Evolutionary conservation across 2,329 filamentous ascomycete genomes (phyloP).

Genomic region (Keithomyces neogunnii): DNA sequence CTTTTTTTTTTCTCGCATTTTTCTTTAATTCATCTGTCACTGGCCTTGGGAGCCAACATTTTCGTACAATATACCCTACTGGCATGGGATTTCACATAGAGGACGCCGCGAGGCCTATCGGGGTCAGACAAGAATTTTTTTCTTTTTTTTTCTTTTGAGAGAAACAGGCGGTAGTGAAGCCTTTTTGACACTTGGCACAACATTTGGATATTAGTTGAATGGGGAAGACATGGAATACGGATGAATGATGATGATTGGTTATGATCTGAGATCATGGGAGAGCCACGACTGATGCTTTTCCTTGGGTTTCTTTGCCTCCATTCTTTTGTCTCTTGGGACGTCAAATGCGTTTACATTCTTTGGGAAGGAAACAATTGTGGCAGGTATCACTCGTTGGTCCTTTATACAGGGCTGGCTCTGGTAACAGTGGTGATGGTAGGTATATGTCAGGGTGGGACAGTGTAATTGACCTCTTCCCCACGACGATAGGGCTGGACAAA

Average conservation of each 20-base stretch:
- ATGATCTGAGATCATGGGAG: neutral
- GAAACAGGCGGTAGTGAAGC: slow-evolving; percentile 2
- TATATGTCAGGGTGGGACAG: neutral
- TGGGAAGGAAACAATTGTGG: neutral
- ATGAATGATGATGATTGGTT: slow-evolving; percentile 2
- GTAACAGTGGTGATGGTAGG: neutral
- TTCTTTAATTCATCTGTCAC: neutral
- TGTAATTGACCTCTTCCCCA: too few species aligned
- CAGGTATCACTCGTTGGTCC: neutral
- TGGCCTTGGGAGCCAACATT: slow-evolving; percentile 6
- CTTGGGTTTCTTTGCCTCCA: neutral
- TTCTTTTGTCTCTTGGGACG: neutral
- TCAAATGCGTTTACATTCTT: neutral
- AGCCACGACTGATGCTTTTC: slow-evolving; percentile 3
- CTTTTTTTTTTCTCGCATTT: slow-evolving; percentile 14
- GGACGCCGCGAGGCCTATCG: slow-evolving; percentile 31
- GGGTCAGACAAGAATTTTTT: slow-evolving; percentile 1
- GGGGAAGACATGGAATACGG: neutral
- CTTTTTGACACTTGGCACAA: slow-evolving; percentile 4
- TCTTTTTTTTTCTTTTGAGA: neutral
- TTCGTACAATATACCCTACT: slow-evolving; percentile 21
- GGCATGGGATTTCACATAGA: slow-evolving; percentile 26
- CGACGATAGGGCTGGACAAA: neutral
- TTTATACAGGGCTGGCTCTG: neutral
- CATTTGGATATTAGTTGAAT: neutral